Conservation (phyloP, 169 alveolate genomes). For the Perkinsus chesapeaki region DNA sequence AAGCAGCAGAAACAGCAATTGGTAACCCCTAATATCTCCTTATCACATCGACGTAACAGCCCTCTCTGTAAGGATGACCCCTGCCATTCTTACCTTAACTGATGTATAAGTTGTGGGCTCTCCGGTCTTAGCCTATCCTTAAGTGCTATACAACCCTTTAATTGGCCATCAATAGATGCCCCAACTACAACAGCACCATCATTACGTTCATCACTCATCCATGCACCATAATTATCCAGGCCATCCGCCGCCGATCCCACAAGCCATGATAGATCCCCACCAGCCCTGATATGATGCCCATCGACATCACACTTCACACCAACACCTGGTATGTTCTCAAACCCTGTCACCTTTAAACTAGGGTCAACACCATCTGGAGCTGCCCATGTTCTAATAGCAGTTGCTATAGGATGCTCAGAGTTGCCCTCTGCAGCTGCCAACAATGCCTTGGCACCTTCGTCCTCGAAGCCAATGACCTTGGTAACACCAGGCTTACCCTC, state of each 20-base stretch:
- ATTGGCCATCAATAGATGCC: background rate
- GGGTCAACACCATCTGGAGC: background rate
- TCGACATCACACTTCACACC: constrained; percentile 10
- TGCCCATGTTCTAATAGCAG: background rate
- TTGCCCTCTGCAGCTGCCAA: background rate
- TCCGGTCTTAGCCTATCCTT: background rate
- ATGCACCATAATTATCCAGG: background rate
- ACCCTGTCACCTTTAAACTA: background rate
- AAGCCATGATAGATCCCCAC: background rate
- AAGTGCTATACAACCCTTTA: background rate
- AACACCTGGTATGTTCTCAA: background rate
- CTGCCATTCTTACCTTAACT: background rate
- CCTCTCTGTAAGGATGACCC: background rate
- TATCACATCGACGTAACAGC: too few relatives aligned
- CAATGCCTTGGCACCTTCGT: background rate
- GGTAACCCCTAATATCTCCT: too few relatives aligned
- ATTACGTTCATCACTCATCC: background rate
- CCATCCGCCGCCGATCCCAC: background rate
- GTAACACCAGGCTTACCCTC: constrained; percentile 16
- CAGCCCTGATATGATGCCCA: background rate
- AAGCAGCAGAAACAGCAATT: too few relatives aligned
- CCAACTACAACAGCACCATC: background rate
- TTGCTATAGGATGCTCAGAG: background rate
- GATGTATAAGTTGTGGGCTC: background rate
- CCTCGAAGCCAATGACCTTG: background rate